These are phyloP conservation scores for Psidium guajava DNA, from an alignment of 345 rosid genomes.

Conservation along the genomic window DNA sequence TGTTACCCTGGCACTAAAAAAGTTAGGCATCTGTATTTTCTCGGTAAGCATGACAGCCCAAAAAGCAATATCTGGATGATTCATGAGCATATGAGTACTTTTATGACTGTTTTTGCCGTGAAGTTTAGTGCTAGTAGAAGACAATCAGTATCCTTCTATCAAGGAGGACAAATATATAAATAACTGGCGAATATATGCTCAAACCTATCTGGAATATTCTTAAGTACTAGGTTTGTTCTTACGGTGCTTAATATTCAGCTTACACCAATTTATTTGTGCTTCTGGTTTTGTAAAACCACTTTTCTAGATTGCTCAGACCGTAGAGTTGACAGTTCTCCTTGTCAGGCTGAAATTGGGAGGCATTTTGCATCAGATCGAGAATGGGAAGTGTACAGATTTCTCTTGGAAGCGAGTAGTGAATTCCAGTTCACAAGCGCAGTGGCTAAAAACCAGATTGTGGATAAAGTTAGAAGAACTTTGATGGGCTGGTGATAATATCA, in stretches of 20 bases:
- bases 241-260: background rate
- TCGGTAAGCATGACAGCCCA: constrained; percentile 35
- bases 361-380: constrained; percentile 42
- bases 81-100: background rate
- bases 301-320: background rate
- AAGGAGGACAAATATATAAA: background rate
- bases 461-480: constrained; percentile 60
- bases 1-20: constrained; percentile 59
- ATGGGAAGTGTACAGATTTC: constrained; percentile 91
- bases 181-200: background rate
- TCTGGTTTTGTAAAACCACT: background rate
- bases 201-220: background rate
- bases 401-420: constrained; percentile 47
- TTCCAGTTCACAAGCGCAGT: constrained; percentile 17
- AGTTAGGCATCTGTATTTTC: constrained; percentile 67
- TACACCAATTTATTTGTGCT: background rate
- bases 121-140: background rate
- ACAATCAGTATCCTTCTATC: background rate
- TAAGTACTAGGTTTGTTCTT: background rate
- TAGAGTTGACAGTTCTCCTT: background rate
- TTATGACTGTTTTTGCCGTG: background rate
- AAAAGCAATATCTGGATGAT: background rate
- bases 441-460: constrained; percentile 49
- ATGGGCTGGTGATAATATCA: constrained; percentile 60
- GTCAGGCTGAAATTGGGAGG: constrained; percentile 81